Percentiles rank a stretch among this genome's conserved stretches.
These are phyloP conservation scores for Salinomyces thailandicus DNA, from an alignment of 2,329 filamentous ascomycete genomes.

Conservation along the genomic window DNA sequence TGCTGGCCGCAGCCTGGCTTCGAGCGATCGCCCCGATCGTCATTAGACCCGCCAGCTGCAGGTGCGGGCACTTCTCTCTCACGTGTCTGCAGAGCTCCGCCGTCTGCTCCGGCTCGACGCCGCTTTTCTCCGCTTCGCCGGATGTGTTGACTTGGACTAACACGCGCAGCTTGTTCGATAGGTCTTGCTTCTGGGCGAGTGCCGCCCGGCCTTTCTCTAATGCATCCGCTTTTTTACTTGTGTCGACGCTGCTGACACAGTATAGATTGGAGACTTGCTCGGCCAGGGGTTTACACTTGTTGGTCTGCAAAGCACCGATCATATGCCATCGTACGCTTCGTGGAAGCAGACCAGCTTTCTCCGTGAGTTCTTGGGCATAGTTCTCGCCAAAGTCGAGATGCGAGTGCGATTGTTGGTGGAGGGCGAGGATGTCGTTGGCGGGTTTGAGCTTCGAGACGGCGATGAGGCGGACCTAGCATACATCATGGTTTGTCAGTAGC, in stretches of 20 bases:
- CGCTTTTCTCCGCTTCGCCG: conserved; percentile 75
- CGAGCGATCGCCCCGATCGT: conserved; percentile 92
- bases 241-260: conserved; percentile 86
- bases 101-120: conserved; percentile 56
- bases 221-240: conserved; percentile 71
- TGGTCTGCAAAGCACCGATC: conserved; percentile 86
- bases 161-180: conserved; percentile 47
- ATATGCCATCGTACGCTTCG: conserved; percentile 82
- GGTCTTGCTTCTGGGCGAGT: conserved; percentile 33
- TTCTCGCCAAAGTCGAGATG: conserved; percentile 84
- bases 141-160: conserved; percentile 96
- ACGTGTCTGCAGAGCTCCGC: conserved; percentile 60
- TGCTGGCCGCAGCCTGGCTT: conserved; percentile 58
- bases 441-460: conserved; percentile 96
- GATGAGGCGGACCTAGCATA: conserved; percentile 61
- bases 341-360: conserved; percentile 76
- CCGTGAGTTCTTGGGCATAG: conserved; percentile 68
- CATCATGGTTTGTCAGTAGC: background rate
- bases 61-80: conserved; percentile 56
- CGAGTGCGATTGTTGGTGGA: conserved; percentile 50
- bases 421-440: conserved; percentile 75
- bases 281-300: conserved; percentile 81
- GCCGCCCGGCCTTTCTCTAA: conserved; percentile 66
- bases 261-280: conserved; percentile 76
- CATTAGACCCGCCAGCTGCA: conserved; percentile 78